Conservation (phyloP, 1,139 yeast genomes). For the Entelexis paramagnoliae region DNA sequence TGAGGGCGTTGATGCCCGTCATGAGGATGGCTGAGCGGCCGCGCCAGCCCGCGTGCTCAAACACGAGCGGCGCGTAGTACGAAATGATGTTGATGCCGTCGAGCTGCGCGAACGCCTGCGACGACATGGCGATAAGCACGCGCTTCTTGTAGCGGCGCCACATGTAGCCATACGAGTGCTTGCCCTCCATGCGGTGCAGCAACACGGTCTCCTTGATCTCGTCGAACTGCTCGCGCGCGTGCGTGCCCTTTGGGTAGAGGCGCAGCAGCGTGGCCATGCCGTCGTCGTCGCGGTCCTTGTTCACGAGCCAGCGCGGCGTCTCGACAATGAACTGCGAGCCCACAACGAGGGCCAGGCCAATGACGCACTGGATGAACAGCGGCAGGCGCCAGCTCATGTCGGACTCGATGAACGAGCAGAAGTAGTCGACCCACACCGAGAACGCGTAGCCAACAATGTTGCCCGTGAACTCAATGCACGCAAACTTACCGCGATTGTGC, state of each 20-base stretch:
- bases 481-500: conserved; percentile 75
- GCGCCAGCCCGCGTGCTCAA: conserved; percentile 90
- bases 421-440: conserved; percentile 87
- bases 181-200: conserved; percentile 69
- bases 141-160: conserved; percentile 59
- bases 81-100: conserved; percentile 89
- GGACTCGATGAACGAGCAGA: conserved; percentile 50
- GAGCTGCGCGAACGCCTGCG: conserved; percentile 85
- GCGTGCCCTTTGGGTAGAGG: conserved; percentile 41
- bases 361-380: conserved; percentile 59
- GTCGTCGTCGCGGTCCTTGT: conserved; percentile 80
- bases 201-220: conserved; percentile 73
- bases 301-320: conserved; percentile 82
- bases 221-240: conserved; percentile 53
- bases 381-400: conserved; percentile 73
- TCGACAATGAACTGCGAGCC: conserved; percentile 77
- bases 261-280: conserved; percentile 79
- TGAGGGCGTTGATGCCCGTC: conserved; percentile 81
- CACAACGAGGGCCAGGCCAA: conserved; percentile 55
- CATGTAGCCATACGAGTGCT: conserved; percentile 59
- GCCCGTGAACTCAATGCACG: conserved; percentile 88
- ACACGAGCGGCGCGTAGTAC: conserved; percentile 86
- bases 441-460: conserved; percentile 78
- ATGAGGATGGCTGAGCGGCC: conserved; percentile 80
- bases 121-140: conserved; percentile 79